These are phyloP conservation scores for Pseudocohnilembus persalinus DNA, from an alignment of 169 alveolate genomes.

Conservation along the genomic window DNA sequence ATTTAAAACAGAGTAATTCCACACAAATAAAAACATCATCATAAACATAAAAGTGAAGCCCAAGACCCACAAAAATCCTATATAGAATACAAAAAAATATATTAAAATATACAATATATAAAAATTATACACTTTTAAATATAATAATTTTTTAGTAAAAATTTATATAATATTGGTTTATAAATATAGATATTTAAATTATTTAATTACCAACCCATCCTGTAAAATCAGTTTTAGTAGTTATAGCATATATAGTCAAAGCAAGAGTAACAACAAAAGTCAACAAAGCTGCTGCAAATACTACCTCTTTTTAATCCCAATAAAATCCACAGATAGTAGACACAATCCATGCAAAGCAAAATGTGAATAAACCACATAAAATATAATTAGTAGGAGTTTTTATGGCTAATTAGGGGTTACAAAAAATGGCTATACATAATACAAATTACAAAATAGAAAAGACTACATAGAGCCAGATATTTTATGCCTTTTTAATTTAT, in stretches of 20 bases:
- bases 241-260: slow-evolving; percentile 59
- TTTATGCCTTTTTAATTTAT: neutral
- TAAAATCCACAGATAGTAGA: slow-evolving; percentile 47
- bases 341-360: slow-evolving; percentile 65
- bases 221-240: slow-evolving; percentile 57
- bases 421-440: slow-evolving; percentile 44
- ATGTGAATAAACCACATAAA: slow-evolving; percentile 60
- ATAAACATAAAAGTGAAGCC: neutral
- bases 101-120: no score
- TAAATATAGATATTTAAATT: no score
- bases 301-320: slow-evolving; percentile 26
- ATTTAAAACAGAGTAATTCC: neutral
- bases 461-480: slow-evolving; percentile 40
- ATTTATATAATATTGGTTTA: no score
- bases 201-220: slow-evolving; percentile 3
- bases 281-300: slow-evolving; percentile 46
- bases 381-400: slow-evolving; percentile 78
- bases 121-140: no score
- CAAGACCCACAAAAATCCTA: neutral
- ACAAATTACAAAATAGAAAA: slow-evolving; percentile 21
- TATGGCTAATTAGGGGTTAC: slow-evolving; percentile 65
- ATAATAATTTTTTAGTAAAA: no score
- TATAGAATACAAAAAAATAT: no score
- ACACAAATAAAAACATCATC: neutral
- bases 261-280: slow-evolving; percentile 64